phyloP scores from a whole-genome alignment of 2,329 filamentous ascomycete genomes.

The Fusarium sp. region DNA sequence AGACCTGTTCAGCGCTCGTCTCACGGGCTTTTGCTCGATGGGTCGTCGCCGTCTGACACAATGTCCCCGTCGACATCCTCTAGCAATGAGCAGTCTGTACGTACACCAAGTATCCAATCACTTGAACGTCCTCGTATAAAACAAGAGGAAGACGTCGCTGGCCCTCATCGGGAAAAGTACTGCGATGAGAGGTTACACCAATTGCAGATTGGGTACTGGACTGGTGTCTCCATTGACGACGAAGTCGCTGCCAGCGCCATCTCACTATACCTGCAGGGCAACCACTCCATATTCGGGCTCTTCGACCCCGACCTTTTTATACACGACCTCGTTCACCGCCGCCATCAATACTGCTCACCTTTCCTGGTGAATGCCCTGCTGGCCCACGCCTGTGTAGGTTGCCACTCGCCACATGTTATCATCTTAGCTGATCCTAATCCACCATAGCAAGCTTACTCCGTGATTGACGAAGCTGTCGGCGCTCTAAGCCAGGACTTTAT shows the following conservation, averaged over 20 bases:
- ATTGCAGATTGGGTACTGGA: constrained; percentile 47
- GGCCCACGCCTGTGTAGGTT: constrained; percentile 47
- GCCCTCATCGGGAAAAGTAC: not conserved
- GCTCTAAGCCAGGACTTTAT: constrained; percentile 17
- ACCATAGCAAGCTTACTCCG: constrained; percentile 18
- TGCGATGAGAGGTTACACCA: constrained; percentile 16
- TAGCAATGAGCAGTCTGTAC: not conserved
- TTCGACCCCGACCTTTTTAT: constrained; percentile 50
- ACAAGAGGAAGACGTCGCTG: not conserved
- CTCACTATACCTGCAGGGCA: constrained; percentile 47
- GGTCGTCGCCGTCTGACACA: constrained; percentile 19
- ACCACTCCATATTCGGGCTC: constrained; percentile 49
- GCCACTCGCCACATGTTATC: not conserved
- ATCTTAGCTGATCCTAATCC: not conserved
- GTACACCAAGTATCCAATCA: constrained; percentile 9
- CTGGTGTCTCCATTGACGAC: constrained; percentile 43
- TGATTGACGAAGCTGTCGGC: constrained; percentile 5
- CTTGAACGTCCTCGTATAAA: not conserved
- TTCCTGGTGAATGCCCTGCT: constrained; percentile 49
- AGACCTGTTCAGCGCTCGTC: not conserved
- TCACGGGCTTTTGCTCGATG: not conserved
- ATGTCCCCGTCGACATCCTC: constrained; percentile 18
- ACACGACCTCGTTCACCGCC: constrained; percentile 43
- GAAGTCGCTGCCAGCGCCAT: constrained; percentile 46
- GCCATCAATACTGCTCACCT: constrained; percentile 44